Evolutionary conservation across 768 basidiomycete species (phyloP), one percentile per base, ranked within the genome.

Genomic region (Suillus bovinus): DNA sequence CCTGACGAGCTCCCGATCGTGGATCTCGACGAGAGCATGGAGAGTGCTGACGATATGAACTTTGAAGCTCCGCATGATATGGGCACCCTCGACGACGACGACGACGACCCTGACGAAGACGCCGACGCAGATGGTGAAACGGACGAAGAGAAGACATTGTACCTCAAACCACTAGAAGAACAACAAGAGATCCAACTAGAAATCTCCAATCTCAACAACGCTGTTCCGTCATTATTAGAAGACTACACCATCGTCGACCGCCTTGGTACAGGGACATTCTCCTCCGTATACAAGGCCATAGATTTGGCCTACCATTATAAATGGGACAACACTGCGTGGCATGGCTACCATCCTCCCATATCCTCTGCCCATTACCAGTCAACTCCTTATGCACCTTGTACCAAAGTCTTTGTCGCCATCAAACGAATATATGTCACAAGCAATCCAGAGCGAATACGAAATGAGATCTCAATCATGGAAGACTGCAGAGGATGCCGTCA

Each of bases 341-440:
- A 85, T 36, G 89, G 89, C 1, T 74, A 77, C 52, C 89, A 90
- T 68, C 83, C 85, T 1, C 76, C 81, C 2, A 71, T 76, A 8
- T 91, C 89, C 29, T 88, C 87, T 11, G 87, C 89, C 38, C 76
- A 86, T 69, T 85, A 87, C 68, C 90, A 91, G 67, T 83, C 84
- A 2, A 71, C 68, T 41, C 77, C 72, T 36, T 80, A 72, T 24
- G 74, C 79, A 1, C 66, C 66, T 31, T 80, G 74, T 13, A 76
- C 75, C 34, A 87, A 86, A 65, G 85, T 89, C 6, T 94, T 89
- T 68, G 95, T 99, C 44, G 97, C 97, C 0, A 79, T 99, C 71
- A 99, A 99, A 79, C 86, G 96, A 64, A 98, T 99, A 73, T 94
- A 99, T 72, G 96, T 95, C 11, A 99, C 97, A 1, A 96, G 94